Evolutionary conservation across 208 protist genomes (phyloP), one percentile per base, ranked within the genome.

Genomic region (Trypanosoma congolense): DNA sequence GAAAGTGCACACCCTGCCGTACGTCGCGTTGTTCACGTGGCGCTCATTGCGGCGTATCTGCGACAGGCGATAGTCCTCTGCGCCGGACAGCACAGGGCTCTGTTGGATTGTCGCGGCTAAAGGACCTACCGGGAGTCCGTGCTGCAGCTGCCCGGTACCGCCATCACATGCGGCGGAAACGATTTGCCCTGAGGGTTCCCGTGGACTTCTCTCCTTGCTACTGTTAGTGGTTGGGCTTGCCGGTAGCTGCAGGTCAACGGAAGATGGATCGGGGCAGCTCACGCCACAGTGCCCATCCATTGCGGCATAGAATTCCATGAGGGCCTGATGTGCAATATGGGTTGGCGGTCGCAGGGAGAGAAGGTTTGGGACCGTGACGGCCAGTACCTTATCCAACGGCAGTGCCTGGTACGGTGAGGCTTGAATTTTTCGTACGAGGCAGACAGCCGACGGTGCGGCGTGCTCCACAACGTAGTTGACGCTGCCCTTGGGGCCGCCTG

Each of bases 241-340:
- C 10, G 42, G 10, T 24, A n/a, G 10, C n/a, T n/a, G 21, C 6
- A 65, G 59, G 10, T 65, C 59, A 2, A 65, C 18, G 24, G 59
- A 28, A 6, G 50, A 47, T 0, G 61, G 61, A 30, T 68, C 62
- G 28, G 77, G 48, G 4, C 53, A 66, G 35, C 65, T 28, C 28
- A 91, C 65, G n/a, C 71, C 75, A 52, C 81, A 84, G 56, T 82
- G 77, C 28, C 80, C 77, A 35, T 81, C 70, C 12, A 80, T 68
- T 6, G 66, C 65, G 10, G 71, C 69, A 58, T 92, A 92, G 43
- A 92, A 83, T 42, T 92, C 77, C 52, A 89, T 75, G 19, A 89
- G 22, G n/a, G 75, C 74, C 54, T 88, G 84, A 29, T 88, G 80
- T 30, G 81, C 65, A 14, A 85, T 70, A 49, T 81, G 73, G 2